phyloP scores from a whole-genome alignment of 352 stramenopile genomes.

The Labyrinthula sp. region DNA sequence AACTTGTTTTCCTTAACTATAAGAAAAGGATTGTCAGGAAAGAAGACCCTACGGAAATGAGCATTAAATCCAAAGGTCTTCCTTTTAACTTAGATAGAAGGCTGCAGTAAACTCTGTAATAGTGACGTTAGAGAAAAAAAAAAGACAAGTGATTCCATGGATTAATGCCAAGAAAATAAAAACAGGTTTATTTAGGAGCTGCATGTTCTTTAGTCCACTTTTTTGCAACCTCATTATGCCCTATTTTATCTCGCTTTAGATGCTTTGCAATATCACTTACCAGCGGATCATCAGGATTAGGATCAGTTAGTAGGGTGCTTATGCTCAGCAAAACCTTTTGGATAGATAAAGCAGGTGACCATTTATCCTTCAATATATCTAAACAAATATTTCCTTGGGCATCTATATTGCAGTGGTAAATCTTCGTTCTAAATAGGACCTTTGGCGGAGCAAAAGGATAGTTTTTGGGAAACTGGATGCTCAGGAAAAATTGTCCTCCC shows the following conservation, averaged over 20 bases:
- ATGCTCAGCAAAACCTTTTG: constrained; percentile 27
- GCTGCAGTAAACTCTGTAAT: no score
- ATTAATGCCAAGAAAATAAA: not conserved
- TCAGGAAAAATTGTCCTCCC: constrained; percentile 39
- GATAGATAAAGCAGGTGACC: constrained; percentile 26
- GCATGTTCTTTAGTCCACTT: constrained; percentile 15
- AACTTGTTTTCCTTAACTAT: no score
- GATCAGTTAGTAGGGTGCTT: constrained; percentile 11
- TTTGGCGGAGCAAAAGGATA: constrained; percentile 50
- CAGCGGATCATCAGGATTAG: constrained; percentile 16
- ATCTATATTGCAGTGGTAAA: constrained; percentile 49
- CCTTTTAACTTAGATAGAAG: no score
- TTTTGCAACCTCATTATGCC: constrained; percentile 10
- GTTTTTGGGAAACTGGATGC: constrained; percentile 34
- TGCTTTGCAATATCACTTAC: constrained; percentile 25
- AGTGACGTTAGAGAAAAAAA: no score
- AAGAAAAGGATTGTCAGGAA: no score
- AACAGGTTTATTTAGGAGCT: not conserved
- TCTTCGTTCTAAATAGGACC: constrained; percentile 47
- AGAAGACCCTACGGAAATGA: no score
- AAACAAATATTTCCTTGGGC: constrained; percentile 33
- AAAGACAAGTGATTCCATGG: no score
- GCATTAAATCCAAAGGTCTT: no score
- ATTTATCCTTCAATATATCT: constrained; percentile 33
- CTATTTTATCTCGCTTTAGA: constrained; percentile 10